These are phyloP conservation scores for Theileria orientalis DNA, from an alignment of 169 alveolate genomes.

Conservation along the genomic window DNA sequence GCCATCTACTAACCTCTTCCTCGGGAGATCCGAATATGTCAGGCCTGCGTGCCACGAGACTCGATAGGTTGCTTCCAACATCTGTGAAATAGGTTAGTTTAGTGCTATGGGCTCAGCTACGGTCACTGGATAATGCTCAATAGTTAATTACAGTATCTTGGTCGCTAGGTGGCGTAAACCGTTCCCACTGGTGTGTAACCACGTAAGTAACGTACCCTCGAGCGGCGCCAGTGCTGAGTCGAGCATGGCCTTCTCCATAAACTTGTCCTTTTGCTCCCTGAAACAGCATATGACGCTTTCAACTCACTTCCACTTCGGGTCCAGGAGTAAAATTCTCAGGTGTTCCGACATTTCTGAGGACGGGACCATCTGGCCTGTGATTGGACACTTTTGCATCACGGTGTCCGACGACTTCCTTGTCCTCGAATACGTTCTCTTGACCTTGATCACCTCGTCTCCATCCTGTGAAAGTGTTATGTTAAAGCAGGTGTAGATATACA, in stretches of 20 bases:
- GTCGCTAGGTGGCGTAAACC: too few relatives aligned
- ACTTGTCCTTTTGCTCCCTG: constrained; percentile 80
- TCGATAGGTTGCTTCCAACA: constrained; percentile 84
- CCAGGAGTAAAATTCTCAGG: constrained; percentile 89
- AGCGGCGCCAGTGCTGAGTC: constrained; percentile 85
- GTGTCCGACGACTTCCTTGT: constrained; percentile 68
- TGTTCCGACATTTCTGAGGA: constrained; percentile 91
- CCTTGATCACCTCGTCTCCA: constrained; percentile 82
- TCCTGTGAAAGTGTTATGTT: constrained; percentile 48
- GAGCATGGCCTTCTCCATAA: constrained; percentile 83
- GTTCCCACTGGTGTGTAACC: too few relatives aligned
- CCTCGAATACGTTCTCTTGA: constrained; percentile 78
- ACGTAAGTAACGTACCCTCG: constrained; percentile 57
- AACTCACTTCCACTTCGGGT: constrained; percentile 92
- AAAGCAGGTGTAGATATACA: not conserved
- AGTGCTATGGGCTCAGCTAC: too few relatives aligned
- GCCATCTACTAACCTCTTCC: constrained; percentile 74
- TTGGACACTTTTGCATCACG: constrained; percentile 91
- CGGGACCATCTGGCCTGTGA: constrained; percentile 90
- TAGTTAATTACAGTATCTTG: too few relatives aligned
- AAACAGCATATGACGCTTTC: not conserved
- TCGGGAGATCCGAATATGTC: constrained; percentile 90
- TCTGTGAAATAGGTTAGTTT: constrained; percentile 22
- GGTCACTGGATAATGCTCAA: too few relatives aligned
- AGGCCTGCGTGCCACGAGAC: constrained; percentile 86